Conservation (phyloP, 371 early-diverging fungal species). For the Mucor velutinosus region DNA sequence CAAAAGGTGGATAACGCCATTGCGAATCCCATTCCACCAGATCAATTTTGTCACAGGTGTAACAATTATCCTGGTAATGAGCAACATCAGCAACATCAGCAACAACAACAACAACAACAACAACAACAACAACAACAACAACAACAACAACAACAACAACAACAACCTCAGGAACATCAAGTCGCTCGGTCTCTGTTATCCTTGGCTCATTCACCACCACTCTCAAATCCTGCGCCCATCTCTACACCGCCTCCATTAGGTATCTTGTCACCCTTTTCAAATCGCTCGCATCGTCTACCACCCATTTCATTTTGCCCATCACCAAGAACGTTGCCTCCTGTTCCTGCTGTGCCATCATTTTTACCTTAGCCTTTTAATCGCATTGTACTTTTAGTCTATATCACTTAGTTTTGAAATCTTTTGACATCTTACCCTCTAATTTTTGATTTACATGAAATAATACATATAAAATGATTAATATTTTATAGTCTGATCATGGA, state of each 20-base stretch:
- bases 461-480: too few species aligned
- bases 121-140: neutral
- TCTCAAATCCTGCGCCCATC: neutral
- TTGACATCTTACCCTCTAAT: neutral
- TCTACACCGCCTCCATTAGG: neutral
- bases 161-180: slow-evolving; percentile 21
- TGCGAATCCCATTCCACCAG: slow-evolving; percentile 18
- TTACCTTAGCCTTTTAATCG: slow-evolving; percentile 1
- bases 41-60: slow-evolving; percentile 18
- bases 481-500: too few species aligned
- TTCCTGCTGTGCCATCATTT: slow-evolving; percentile 17
- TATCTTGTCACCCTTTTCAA: slow-evolving; percentile 1
- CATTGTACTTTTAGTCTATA: neutral
- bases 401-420: neutral
- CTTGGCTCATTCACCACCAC: slow-evolving; percentile 14
- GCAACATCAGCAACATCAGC: neutral
- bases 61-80: neutral
- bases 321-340: slow-evolving; percentile 12
- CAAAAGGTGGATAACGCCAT: slow-evolving; percentile 53
- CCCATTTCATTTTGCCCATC: slow-evolving; percentile 18
- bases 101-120: neutral
- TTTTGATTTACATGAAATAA: neutral
- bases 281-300: slow-evolving; percentile 17
- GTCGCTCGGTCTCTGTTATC: slow-evolving; percentile 24
- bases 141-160: neutral